Evolutionary conservation across 1,284 basidiomycete species (phyloP).

Genomic region (Austroboletus novae-zelandiae): DNA sequence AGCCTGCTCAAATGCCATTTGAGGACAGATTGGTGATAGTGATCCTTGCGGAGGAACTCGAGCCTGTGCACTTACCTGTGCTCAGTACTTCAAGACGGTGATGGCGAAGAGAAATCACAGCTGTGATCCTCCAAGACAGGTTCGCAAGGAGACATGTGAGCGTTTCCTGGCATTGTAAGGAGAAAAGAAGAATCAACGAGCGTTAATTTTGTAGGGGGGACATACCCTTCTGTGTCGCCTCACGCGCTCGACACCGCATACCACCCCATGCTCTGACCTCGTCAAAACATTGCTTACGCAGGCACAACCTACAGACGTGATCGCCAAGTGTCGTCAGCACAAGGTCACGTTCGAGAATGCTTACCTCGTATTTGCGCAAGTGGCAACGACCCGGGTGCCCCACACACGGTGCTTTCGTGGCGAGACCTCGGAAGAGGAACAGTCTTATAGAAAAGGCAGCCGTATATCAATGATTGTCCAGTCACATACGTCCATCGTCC

Average conservation of each 20-base stretch:
- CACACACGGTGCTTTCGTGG: no score
- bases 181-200: neutral
- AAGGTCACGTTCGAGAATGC: no score
- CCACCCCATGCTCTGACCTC: constrained; percentile 36
- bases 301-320: constrained; percentile 28
- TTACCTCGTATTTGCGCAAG: no score
- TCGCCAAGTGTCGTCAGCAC: constrained; percentile 7
- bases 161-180: neutral
- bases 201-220: constrained; percentile 43
- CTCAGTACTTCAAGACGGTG: constrained; percentile 37
- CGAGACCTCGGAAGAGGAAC: no score
- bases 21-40: constrained; percentile 43
- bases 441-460: no score
- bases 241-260: constrained; percentile 35
- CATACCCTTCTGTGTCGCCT: constrained; percentile 39
- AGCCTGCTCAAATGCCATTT: constrained; percentile 25
- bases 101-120: constrained; percentile 50
- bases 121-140: constrained; percentile 37
- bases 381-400: no score
- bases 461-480: no score
- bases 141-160: constrained; percentile 18
- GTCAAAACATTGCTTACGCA: constrained; percentile 26
- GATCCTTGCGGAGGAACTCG: constrained; percentile 38
- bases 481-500: constrained; percentile 12
- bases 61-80: constrained; percentile 28